Evolutionary conservation across 345 rosid genomes (phyloP), one percentile per base, ranked within the genome.

Genomic region (Ceriops zippeliana): DNA sequence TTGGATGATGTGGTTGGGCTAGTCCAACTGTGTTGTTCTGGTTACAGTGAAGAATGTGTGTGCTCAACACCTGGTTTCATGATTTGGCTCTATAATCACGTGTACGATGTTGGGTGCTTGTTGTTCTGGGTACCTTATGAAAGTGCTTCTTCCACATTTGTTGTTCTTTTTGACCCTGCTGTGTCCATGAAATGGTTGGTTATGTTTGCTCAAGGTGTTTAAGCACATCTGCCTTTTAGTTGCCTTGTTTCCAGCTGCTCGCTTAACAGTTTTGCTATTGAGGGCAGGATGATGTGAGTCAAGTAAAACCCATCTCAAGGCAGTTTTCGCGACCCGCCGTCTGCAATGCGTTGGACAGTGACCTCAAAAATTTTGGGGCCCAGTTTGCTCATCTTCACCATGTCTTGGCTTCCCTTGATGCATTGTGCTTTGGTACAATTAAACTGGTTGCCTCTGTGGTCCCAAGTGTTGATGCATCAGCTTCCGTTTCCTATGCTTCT

Each of bases 261-360:
- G 49, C 60, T 73, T 34, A 26, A 58, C 57, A 24, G 31, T 58
- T 80, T 65, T 32, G 24, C 52, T 66, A 73, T 70, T 52, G 34
- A 75, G 65, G 72, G 78, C 87, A 86, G 95, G 85, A 85, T 68
- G 85, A 81, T 69, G 63, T 79, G 78, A 76, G 67, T 73, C 81
- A 80, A 57, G 67, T 67, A 22, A 71, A 74, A 10, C 61, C 86
- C 8, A 74, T 79, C 37, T 75, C 85, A 63, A 70, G 85, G 76
- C 85, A 86, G 6, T 83, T 82, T 22, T 85, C 93, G 42, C 88
- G 82, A 56, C 91, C 91, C 6, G 68, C 87, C 42, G 85, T 88
- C 70, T 78, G 78, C 61, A 85, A 80, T 78, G 82, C 85, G 56
- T 85, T 83, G 66, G 76, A 82, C 66, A 87, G 81, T 42, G 72